Base-by-base conservation (phyloP, 2,329 filamentous ascomycete genomes). In the Cyphellophora attinorum region DNA sequence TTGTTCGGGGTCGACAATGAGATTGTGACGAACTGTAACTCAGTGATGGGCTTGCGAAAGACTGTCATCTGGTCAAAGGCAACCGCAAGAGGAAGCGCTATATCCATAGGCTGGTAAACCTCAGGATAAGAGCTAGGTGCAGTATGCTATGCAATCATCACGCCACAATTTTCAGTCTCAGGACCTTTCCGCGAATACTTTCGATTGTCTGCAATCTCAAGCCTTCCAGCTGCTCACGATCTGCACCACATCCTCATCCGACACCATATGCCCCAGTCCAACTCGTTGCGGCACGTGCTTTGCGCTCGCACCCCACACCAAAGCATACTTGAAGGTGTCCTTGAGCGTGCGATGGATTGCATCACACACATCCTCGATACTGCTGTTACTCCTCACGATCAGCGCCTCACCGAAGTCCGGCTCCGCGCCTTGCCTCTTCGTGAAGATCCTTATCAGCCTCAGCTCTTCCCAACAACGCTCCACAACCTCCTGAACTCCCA, bases 281-380 rank as follows among this genome's bases (percentile, higher is more conserved):
- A 95, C 89, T 43, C 91, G 70, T 67, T 98, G 91, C 21, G 93
- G 91, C 21, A 96, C 71, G 67, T 98, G 93, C 52, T 85, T 78
- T 21, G 91, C 91, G 60, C 89, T 96, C 12, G 88, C 88, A 4
- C 91, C 91, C 93, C 93, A 98, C 0, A 98, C 91, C 47, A 96
- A 64, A 3, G 91, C 93, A 64, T 96, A 95, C 68, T 96, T 98
- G 72, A 96, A 98, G 4, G 86, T 94, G 44, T 98, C 93, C 74
- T 96, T 98, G 47, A 98, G 66, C 16, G 78, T 91, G 42, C 91
- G 72, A 64, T 98, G 91, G 48, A 98, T 83, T 51, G 85, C 78
- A 60, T 98, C 91, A 60, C 91, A 98, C 6, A 98, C 91, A 59
- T 98, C 89, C 63, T 96, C 91, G 53, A 98, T 86, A 10, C 79